These are phyloP conservation scores for Pochonia chlamydosporia DNA, from an alignment of 2,329 filamentous ascomycete species.

Conservation along the genomic window DNA sequence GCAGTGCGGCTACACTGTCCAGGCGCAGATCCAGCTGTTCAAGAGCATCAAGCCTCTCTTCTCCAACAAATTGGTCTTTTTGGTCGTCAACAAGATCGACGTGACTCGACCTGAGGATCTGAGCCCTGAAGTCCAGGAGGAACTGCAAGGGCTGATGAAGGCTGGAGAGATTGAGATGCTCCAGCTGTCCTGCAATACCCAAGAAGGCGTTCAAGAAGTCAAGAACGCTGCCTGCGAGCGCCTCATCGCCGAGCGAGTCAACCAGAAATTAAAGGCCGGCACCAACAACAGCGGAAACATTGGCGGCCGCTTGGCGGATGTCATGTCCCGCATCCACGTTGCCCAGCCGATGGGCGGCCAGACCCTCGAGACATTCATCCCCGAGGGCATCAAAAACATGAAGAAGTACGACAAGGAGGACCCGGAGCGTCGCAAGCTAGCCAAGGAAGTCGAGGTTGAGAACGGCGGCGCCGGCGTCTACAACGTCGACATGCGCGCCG, in stretches of 20 bases:
- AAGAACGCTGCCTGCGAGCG: slow-evolving; percentile 94
- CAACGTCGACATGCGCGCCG: slow-evolving; percentile 85
- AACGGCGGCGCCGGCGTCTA: slow-evolving; percentile 94
- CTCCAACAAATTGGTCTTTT: slow-evolving; percentile 92
- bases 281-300: slow-evolving; percentile 70
- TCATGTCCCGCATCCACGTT: slow-evolving; percentile 92
- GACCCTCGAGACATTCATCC: slow-evolving; percentile 77
- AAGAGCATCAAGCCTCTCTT: slow-evolving; percentile 96
- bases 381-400: slow-evolving; percentile 71
- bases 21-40: slow-evolving; percentile 91
- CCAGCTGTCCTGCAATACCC: slow-evolving; percentile 89
- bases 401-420: slow-evolving; percentile 90
- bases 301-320: slow-evolving; percentile 78
- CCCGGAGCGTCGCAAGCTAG: slow-evolving; percentile 73
- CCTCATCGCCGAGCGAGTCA: slow-evolving; percentile 85
- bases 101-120: slow-evolving; percentile 83
- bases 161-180: slow-evolving; percentile 87
- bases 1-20: slow-evolving; percentile 91
- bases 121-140: slow-evolving; percentile 68
- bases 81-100: slow-evolving; percentile 98
- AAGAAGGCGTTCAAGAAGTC: slow-evolving; percentile 88
- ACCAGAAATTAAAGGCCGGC: slow-evolving; percentile 92
- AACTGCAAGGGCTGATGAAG: slow-evolving; percentile 76
- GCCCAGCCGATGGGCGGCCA: slow-evolving; percentile 84
- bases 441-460: slow-evolving; percentile 83